Conservation (phyloP, 2,329 filamentous ascomycete genomes). For the Cladophialophora yegresii region DNA sequence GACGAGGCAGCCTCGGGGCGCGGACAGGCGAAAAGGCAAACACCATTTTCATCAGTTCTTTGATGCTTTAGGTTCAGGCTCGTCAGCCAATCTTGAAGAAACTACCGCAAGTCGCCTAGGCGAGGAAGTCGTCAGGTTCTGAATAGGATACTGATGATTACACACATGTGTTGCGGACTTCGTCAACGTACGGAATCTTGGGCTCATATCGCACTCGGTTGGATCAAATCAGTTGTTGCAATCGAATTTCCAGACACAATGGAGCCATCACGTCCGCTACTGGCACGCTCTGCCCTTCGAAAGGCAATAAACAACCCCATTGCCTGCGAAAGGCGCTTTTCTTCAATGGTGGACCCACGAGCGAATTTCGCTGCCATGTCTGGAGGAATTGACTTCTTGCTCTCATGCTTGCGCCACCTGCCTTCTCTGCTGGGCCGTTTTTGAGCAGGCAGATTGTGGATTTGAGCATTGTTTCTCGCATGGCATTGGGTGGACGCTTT, state of each 20-base stretch:
- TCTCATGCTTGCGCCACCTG: background rate
- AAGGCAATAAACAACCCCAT: background rate
- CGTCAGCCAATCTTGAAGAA: background rate
- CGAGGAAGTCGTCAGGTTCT: background rate
- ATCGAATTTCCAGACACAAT: background rate
- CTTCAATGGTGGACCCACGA: background rate
- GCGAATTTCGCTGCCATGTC: background rate
- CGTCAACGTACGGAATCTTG: background rate
- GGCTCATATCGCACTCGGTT: background rate
- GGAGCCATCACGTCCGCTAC: background rate
- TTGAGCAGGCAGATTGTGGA: background rate
- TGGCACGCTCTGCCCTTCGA: background rate
- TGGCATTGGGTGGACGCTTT: background rate
- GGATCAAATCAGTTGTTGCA: background rate
- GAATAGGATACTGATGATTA: background rate
- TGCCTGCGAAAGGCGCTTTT: background rate
- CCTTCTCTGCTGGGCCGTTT: background rate
- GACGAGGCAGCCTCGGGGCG: background rate
- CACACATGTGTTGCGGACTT: background rate
- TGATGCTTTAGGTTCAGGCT: background rate
- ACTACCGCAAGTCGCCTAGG: background rate
- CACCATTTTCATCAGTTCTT: background rate
- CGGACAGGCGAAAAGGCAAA: background rate
- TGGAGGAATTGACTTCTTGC: background rate
- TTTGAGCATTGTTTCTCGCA: background rate